Base-by-base conservation (phyloP, 495 filamentous ascomycete genomes). In the Neurospora sublineolata region DNA sequence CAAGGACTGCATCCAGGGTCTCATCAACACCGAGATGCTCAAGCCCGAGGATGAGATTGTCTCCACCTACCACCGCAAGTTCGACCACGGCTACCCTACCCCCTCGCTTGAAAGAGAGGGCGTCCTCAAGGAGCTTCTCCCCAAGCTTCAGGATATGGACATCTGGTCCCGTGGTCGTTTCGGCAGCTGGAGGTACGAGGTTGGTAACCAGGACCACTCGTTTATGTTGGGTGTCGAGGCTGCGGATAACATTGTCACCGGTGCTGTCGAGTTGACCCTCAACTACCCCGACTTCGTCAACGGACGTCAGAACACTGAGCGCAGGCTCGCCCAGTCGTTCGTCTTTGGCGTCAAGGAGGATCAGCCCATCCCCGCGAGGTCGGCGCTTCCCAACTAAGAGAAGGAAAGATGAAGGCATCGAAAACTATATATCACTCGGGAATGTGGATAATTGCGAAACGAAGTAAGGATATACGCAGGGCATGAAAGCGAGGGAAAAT, bases 201-300 rank as follows among this genome's bases (percentile, higher is more conserved):
- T 86, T 70, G 91, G 91, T 74, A 97, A 97, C 87, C 94, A 97
- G 85, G 94, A 98, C 81, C 95, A 99, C 86, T 93, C 90, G 42
- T 98, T 99, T 86, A 98, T 98, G 95, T 86, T 97, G 64, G 95
- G 95, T 80, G 95, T 97, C 20, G 95, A 99, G 83, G 95, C 95
- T 67, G 94, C 91, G 46, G 95, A 99, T 84, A 87, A 94, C 83
- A 95, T 99, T 80, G 90, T 97, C 78, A 94, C 92, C 82, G 95
- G 95, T 75, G 92, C 92, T 3, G 92, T 94, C 72, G 95, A 99
- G 86, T 84, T 98, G 81, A 99, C 95, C 70, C 89, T 98, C 76
- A 97, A 99, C 87, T 97, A 98, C 83, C 96, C 96, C 64, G 96
- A 99, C 83, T 97, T 98, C 80, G 94, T 99, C 84, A 99, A 99